These are phyloP conservation scores for Alternaria incomplexa DNA, from an alignment of 2,329 filamentous ascomycete species.

Conservation along the genomic window DNA sequence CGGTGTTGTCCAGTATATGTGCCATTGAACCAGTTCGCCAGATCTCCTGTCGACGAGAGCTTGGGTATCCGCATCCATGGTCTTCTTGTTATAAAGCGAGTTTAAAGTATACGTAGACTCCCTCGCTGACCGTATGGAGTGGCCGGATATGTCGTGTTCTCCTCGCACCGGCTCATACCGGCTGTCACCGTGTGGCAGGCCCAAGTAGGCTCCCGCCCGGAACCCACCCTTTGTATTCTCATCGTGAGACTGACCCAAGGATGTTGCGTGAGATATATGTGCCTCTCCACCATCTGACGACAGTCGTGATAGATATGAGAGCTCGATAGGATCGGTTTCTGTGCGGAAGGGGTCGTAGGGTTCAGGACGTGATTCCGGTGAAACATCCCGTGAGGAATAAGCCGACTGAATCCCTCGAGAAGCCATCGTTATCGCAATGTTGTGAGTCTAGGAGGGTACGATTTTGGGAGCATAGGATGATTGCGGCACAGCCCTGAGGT, in stretches of 20 bases:
- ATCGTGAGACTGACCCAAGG: slow-evolving; percentile 10
- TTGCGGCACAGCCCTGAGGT: background rate
- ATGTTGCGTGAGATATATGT: slow-evolving; percentile 14
- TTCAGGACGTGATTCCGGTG: slow-evolving; percentile 29
- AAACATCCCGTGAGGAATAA: slow-evolving; percentile 31
- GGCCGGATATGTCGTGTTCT: slow-evolving; percentile 18
- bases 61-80: slow-evolving; percentile 39
- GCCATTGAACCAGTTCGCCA: slow-evolving; percentile 45
- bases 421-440: slow-evolving; percentile 25
- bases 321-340: slow-evolving; percentile 37
- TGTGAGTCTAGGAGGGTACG: background rate
- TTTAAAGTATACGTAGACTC: slow-evolving; percentile 32
- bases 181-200: slow-evolving; percentile 11
- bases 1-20: slow-evolving; percentile 45
- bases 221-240: slow-evolving; percentile 17
- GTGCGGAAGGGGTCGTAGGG: slow-evolving; percentile 37
- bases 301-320: slow-evolving; percentile 26
- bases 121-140: slow-evolving; percentile 20
- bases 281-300: slow-evolving; percentile 13
- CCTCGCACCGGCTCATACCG: slow-evolving; percentile 30
- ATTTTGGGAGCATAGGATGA: background rate
- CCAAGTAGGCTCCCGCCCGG: slow-evolving; percentile 24
- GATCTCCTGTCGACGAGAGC: slow-evolving; percentile 40
- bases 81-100: slow-evolving; percentile 35
- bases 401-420: slow-evolving; percentile 22